These are phyloP conservation scores for Clausena lansium DNA, from an alignment of 345 rosid species.

Conservation along the genomic window DNA sequence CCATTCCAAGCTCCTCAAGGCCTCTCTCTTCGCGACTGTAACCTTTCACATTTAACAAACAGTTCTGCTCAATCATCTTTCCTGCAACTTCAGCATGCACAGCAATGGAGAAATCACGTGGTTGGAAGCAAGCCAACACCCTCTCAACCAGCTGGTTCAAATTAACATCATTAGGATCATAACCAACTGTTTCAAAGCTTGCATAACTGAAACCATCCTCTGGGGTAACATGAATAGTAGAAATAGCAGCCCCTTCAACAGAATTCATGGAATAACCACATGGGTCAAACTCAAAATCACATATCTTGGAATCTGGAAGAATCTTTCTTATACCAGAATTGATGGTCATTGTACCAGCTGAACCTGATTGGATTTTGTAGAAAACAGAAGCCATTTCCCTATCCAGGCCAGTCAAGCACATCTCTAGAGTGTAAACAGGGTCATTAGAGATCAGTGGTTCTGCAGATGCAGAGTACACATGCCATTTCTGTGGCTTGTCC, in stretches of 20 bases:
- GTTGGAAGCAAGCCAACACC: slow-evolving; percentile 61
- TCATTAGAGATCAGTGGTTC: slow-evolving; percentile 8
- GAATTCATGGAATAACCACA: slow-evolving; percentile 89
- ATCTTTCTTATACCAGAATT: slow-evolving; percentile 72
- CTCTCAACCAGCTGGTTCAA: slow-evolving; percentile 46
- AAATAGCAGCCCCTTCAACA: slow-evolving; percentile 63
- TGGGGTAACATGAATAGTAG: slow-evolving; percentile 78
- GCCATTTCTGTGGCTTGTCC: slow-evolving; percentile 57
- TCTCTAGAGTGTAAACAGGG: slow-evolving; percentile 64
- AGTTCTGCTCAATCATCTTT: slow-evolving; percentile 21
- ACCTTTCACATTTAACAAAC: slow-evolving; percentile 41
- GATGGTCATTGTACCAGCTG: slow-evolving; percentile 55
- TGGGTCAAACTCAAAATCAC: slow-evolving; percentile 76
- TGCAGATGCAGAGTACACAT: slow-evolving; percentile 67
- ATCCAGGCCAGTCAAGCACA: slow-evolving; percentile 86
- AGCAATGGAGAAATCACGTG: slow-evolving; percentile 58
- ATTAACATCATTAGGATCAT: slow-evolving; percentile 37
- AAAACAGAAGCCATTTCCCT: slow-evolving; percentile 24
- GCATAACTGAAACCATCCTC: slow-evolving; percentile 86
- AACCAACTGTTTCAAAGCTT: slow-evolving; percentile 74
- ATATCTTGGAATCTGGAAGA: slow-evolving; percentile 61
- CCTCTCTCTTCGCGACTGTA: slow-evolving; percentile 47
- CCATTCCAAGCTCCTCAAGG: slow-evolving; percentile 50
- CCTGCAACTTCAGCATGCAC: slow-evolving; percentile 42
- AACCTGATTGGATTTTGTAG: slow-evolving; percentile 36